Base-by-base conservation (phyloP, 225 moss, liverwort and hornwort species). In the Pleurozium schreberi region DNA sequence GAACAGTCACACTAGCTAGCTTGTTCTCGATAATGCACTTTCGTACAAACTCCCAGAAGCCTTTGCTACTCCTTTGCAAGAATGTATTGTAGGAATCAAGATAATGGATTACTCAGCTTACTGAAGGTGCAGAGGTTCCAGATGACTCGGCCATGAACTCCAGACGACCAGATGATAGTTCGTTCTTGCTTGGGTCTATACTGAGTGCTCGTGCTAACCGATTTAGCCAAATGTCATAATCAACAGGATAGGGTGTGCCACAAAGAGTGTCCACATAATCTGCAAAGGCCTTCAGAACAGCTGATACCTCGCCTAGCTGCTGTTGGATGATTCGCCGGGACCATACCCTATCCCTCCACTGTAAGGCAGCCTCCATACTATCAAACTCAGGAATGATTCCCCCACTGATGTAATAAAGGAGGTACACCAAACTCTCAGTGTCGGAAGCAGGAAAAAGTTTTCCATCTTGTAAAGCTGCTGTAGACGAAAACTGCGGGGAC, bases 211-310 rank as follows among this genome's bases (percentile, higher is more conserved):
- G 93, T 65, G 95, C 93, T 91, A 98, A 91, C 59, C 98, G 95
- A 90, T 96, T 94, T 21, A 98, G 89, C 98, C 98, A 98, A 73
- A 98, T 97, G 78, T 98, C 97, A 90, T 98, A 98, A 94, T 98
- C 98, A 80, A 98, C 97, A 76, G 98, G 95, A 89, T 98, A 98
- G 13, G 98, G 98, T 61, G 98, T 98, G 80, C 97, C 96, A 92
- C 98, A 98, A 52, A 98, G 93, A 90, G 96, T 98, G 83, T 97
- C 98, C 62, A 97, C 97, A 89, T 98, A 98, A 85, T 98, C 98
- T 71, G 98, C 98, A 73, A 98, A 98, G 69, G 98, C 98, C 91
- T 98, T 98, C 85, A 98, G 89, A 61, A 98, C 98, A 81, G 98
- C 92, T 58, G 98, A 98, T 40, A 96, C 96, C 90, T 98, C 97